Evolutionary conservation across 2,329 filamentous ascomycete genomes (phyloP).

Genomic region (Madurella mycetomatis): DNA sequence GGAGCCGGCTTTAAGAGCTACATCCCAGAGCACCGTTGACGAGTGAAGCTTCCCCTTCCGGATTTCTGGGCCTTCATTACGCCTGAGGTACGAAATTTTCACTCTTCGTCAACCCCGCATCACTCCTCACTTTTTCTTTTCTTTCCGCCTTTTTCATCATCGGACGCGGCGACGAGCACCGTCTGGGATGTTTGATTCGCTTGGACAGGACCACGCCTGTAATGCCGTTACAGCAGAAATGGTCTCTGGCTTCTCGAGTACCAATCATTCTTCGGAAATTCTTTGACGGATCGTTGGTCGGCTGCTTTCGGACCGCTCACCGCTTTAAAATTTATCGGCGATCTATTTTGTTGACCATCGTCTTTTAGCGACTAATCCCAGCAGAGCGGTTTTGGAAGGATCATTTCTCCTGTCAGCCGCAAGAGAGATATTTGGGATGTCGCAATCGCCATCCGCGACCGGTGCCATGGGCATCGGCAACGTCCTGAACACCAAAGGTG

Average conservation of each 20-base stretch:
- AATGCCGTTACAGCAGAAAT: too few relatives aligned
- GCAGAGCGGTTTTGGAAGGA: background rate
- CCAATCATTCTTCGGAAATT: slow-evolving; percentile 4
- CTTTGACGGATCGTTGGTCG: slow-evolving; percentile 10
- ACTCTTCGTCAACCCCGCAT: slow-evolving; percentile 14
- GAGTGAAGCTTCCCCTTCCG: background rate
- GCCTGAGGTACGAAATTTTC: slow-evolving; percentile 20
- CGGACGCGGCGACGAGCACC: background rate
- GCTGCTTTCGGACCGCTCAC: slow-evolving; percentile 18
- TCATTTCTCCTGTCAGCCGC: background rate
- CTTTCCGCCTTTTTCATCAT: slow-evolving; percentile 8
- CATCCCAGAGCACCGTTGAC: background rate
- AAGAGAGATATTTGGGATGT: slow-evolving; percentile 20
- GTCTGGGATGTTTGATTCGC: background rate
- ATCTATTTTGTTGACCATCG: slow-evolving; percentile 7
- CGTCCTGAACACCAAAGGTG: slow-evolving; percentile 48
- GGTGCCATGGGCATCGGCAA: slow-evolving; percentile 51
- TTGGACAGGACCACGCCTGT: background rate
- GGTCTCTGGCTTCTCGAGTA: slow-evolving; percentile 17
- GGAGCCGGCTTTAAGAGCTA: background rate
- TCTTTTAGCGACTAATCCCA: slow-evolving; percentile 6
- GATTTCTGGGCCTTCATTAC: background rate
- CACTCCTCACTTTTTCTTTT: slow-evolving; percentile 2
- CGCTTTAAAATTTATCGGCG: slow-evolving; percentile 17
- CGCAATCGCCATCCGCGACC: slow-evolving; percentile 39